phyloP scores from a whole-genome alignment of 2,329 filamentous ascomycete genomes.

The Colletotrichum tamarilloi region DNA sequence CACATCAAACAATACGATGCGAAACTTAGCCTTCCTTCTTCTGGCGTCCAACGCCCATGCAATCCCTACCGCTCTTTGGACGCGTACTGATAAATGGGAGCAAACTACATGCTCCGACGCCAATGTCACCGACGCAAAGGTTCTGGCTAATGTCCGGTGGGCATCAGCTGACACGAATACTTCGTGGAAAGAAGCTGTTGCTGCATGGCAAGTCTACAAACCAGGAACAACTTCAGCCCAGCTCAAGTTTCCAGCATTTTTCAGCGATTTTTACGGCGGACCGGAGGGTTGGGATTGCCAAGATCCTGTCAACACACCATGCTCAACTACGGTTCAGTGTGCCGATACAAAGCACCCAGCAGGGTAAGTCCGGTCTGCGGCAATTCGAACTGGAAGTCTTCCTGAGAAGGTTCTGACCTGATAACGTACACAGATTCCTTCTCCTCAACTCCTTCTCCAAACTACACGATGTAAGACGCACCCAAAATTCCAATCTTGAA shows the following conservation, averaged over 20 bases:
- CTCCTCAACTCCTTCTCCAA: conserved; percentile 17
- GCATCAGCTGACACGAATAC: not conserved
- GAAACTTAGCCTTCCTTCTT: not conserved
- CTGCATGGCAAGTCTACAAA: conserved; percentile 1
- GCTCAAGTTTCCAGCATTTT: conserved; percentile 9
- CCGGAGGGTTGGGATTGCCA: conserved; percentile 24
- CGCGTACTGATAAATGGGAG: not conserved
- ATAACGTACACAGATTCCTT: not conserved
- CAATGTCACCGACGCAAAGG: conserved; percentile 26
- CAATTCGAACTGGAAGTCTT: no score
- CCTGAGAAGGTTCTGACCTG: no score
- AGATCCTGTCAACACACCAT: conserved; percentile 12
- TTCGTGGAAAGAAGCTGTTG: conserved; percentile 5
- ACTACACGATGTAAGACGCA: conserved; percentile 9
- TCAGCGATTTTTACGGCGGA: conserved; percentile 24
- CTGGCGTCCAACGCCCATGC: not conserved
- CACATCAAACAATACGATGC: not conserved
- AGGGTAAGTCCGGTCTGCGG: not conserved
- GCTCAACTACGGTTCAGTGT: conserved; percentile 17
- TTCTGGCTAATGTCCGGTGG: not conserved
- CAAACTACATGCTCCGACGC: not conserved
- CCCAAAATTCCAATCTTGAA: no score
- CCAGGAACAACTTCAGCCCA: not conserved
- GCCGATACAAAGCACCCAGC: conserved; percentile 1
- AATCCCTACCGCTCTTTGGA: not conserved